Percentiles rank a stretch among this genome's conserved stretches.
Evolutionary conservation across 208 protist genomes (phyloP).

Genomic region (Balamuthia mandrillaris): DNA sequence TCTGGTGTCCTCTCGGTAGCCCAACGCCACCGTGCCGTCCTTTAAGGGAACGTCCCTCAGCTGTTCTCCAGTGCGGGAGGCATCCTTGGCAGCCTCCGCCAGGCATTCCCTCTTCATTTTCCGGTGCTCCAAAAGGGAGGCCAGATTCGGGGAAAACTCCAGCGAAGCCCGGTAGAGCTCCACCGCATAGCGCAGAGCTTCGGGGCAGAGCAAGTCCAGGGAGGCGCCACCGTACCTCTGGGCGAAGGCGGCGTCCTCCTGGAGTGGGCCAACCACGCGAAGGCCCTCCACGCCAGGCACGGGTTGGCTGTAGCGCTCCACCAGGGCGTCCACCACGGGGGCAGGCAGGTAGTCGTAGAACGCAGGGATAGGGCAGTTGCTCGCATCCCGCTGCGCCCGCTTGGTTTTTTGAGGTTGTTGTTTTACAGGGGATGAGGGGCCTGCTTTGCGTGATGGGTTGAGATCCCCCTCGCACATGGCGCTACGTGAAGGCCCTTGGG

Average conservation of each 20-base stretch:
- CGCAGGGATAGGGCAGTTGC: not conserved
- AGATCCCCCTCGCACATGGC: no score
- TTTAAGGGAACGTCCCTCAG: not conserved
- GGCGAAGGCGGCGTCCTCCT: no score
- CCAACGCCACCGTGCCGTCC: constrained; percentile 23
- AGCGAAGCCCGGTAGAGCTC: constrained; percentile 22
- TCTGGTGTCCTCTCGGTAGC: not conserved
- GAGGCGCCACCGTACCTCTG: no score
- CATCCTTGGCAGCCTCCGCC: not conserved
- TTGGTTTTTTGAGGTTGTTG: no score
- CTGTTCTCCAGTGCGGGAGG: not conserved
- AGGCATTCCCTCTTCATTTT: constrained; percentile 16
- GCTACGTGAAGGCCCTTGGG: no score
- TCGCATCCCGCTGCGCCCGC: no score
- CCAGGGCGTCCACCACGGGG: not conserved
- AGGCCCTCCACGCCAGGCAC: not conserved
- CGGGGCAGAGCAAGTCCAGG: not conserved
- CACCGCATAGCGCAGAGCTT: not conserved
- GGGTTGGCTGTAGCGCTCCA: not conserved
- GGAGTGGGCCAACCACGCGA: not conserved
- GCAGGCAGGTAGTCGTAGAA: constrained; percentile 21
- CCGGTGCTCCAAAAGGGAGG: not conserved
- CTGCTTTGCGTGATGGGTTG: no score
- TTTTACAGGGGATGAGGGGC: no score
- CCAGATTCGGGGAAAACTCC: not conserved